phyloP scores from a whole-genome alignment of 176 grass and related monocot genomes.

The Eragrostis curvula region DNA sequence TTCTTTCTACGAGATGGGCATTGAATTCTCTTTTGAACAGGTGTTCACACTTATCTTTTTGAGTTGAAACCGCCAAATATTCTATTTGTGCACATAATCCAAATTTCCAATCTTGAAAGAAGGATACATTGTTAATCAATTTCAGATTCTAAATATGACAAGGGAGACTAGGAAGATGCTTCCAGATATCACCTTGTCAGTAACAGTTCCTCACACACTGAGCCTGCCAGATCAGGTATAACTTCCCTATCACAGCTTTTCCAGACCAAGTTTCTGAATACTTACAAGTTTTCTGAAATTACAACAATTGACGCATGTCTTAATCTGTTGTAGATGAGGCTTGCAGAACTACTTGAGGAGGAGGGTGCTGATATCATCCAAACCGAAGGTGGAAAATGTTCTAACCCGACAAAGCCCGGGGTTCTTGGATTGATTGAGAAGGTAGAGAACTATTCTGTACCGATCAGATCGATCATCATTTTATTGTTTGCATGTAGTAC shows the following conservation, averaged over 20 bases:
- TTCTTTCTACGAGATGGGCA: slow-evolving; percentile 80
- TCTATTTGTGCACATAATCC: background rate
- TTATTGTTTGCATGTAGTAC: background rate
- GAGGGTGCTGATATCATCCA: slow-evolving; percentile 93
- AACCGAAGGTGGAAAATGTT: slow-evolving; percentile 91
- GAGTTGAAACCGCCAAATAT: slow-evolving; percentile 16
- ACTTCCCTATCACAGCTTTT: background rate
- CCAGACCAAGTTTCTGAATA: background rate
- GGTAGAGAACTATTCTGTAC: slow-evolving; percentile 35
- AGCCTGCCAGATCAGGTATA: slow-evolving; percentile 92
- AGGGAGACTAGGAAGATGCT: slow-evolving; percentile 79
- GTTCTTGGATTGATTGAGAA: slow-evolving; percentile 94
- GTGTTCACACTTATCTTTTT: slow-evolving; percentile 6
- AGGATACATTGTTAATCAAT: background rate
- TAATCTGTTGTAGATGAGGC: slow-evolving; percentile 56
- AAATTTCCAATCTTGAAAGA: background rate
- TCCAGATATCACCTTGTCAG: slow-evolving; percentile 77
- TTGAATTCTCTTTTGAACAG: slow-evolving; percentile 81
- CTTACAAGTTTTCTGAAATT: background rate
- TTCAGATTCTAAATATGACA: slow-evolving; percentile 86
- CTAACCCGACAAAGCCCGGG: slow-evolving; percentile 76
- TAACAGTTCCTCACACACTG: slow-evolving; percentile 91
- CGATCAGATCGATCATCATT: background rate
- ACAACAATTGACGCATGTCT: background rate
- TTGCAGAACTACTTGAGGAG: slow-evolving; percentile 87